Evolutionary conservation across 805 yeast species (phyloP), one percentile per base, ranked within the genome.

Genomic region (Saturnispora zaruensis): DNA sequence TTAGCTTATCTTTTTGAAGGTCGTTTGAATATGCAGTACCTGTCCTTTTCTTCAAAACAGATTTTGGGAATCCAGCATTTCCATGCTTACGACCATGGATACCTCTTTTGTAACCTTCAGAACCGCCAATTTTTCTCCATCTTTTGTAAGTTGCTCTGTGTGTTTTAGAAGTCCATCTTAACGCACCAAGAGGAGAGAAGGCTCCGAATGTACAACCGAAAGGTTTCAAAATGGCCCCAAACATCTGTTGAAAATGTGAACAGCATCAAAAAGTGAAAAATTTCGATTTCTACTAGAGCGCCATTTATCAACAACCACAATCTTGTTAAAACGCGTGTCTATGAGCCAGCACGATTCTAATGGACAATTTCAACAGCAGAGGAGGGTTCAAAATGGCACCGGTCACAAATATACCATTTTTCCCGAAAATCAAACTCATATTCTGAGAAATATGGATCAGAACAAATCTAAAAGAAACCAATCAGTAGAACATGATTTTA

Each of bases 81-180:
- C 97, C 96, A 65, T 90, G 97, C 57, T 86, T 84, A 70, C 96
- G 79, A 9, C 96, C 95, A 20, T 95, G 84, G 58, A 81, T 79
- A 54, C 76, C 90, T 62, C 87, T 71, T 58, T 81, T 77, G 67
- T 73, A 75, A 20, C 72, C 82, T n/a, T 79, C 77, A 2, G 85
- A 87, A 4, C 85, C 83, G 3, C 50, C 50, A 13, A 36, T 36
- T 59, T 80, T 81, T 64, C 84, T 77, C 81, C 93, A 87, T 68
- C 97, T 78, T 64, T 85, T 87, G 45, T 89, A 89, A 5, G 95
- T 83, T 24, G 95, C 87, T 62, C 87, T 82, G 63, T 87, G 93
- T 3, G 96, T 81, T 66, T 88, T 85, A 76, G 82, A 79, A 6
- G 47, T 33, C 37, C 38, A 48, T 47, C 59, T 53, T 20, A 56